Evolutionary conservation across 176 grass and related monocot genomes (phyloP), one percentile per base, ranked within the genome.

Genomic region (Leersia perrieri): DNA sequence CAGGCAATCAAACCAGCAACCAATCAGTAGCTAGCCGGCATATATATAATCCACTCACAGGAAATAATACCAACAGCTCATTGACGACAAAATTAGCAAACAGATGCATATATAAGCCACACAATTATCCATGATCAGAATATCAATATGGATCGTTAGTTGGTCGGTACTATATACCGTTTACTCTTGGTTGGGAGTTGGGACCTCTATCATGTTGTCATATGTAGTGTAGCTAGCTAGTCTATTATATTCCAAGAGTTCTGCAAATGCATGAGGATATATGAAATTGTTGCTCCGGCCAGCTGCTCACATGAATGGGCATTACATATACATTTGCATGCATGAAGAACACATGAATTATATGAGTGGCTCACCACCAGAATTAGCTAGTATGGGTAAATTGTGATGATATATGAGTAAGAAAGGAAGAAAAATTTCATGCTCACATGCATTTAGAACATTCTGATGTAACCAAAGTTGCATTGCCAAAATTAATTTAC

Each of bases 1-100:
- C 73, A 90, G 34, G 4, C 77, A 84, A 80, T 66, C 42, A 83
- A 83, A 35, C 63, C 74, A 68, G 40, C 70, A 63, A 69, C 80
- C 80, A 84, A 22, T 87, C 70, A 73, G 31, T 61, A 76, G 39
- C 25, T 32, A 83, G 55, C 47, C 63, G 64, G 70, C n/a, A 45
- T 33, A 60, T 40, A 75, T 75, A 70, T 38, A 81, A 58, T 22
- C 55, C 53, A 71, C 39, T 64, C 27, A 31, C 30, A 20, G 70
- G 31, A 53, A 36, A 29, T 11, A 36, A 29, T 11, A 66, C 31
- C 67, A 72, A 44, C 36, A 62, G 28, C 31, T 71, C 27, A 58
- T 49, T 73, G 74, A 67, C n/a, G 11, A 38, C 34, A 78, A 66
- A 23, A 73, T 67, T 67, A 78, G 58, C 33, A 78, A 83, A 72